Conservation (phyloP, 306 rosid genomes). For the Ormosia semicastrata region DNA sequence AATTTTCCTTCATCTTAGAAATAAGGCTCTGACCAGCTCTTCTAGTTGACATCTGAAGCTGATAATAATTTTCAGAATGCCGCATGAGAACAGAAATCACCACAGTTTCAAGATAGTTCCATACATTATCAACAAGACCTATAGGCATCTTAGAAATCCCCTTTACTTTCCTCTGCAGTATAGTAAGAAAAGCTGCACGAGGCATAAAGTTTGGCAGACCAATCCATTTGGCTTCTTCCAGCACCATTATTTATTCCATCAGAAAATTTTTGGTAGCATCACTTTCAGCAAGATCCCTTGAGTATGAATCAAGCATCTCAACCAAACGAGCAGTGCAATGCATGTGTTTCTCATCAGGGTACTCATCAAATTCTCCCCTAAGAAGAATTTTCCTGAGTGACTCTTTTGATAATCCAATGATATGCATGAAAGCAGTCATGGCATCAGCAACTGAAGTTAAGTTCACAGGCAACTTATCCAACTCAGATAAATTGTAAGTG, state of each 20-base stretch:
- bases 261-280: slow-evolving; percentile 16
- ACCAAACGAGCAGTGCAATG: slow-evolving; percentile 48
- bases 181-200: slow-evolving; percentile 24
- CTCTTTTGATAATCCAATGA: slow-evolving; percentile 40
- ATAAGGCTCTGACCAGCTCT: slow-evolving; percentile 31
- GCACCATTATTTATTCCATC: slow-evolving; percentile 26
- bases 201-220: slow-evolving; percentile 60
- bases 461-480: slow-evolving; percentile 28
- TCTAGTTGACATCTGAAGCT: slow-evolving; percentile 27
- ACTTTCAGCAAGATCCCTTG: slow-evolving; percentile 21
- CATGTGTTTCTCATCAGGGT: slow-evolving; percentile 12
- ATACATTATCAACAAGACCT: slow-evolving; percentile 32
- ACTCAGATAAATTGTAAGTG: slow-evolving; percentile 10
- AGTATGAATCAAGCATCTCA: slow-evolving; percentile 18
- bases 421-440: slow-evolving; percentile 38
- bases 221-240: slow-evolving; percentile 49
- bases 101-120: slow-evolving; percentile 42
- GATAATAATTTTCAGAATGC: slow-evolving; percentile 42
- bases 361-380: slow-evolving; percentile 44
- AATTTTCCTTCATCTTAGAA: slow-evolving; percentile 28
- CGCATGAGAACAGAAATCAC: slow-evolving; percentile 3
- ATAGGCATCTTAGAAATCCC: slow-evolving; percentile 31
- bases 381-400: slow-evolving; percentile 44
- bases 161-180: slow-evolving; percentile 35
- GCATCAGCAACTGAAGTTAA: slow-evolving; percentile 43